A percentile compares a stretch with the other conserved stretches of the same genome.
These are phyloP conservation scores for Stagonosporopsis cucurbitacearum DNA, from an alignment of 2,329 filamentous ascomycete genomes.

Conservation along the genomic window DNA sequence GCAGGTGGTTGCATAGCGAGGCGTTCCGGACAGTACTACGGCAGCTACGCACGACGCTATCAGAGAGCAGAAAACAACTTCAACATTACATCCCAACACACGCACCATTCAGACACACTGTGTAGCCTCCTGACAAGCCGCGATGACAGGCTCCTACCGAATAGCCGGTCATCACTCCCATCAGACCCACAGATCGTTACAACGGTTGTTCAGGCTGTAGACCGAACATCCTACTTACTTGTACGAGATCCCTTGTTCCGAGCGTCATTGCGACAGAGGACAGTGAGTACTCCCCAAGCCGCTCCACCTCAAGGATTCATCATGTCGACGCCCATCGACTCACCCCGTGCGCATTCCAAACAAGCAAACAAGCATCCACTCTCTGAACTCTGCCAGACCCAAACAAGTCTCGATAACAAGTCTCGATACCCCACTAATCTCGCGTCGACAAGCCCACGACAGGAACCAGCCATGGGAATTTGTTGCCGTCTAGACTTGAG, in stretches of 20 bases:
- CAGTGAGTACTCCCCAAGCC: slow-evolving; percentile 11
- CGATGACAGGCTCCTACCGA: neutral
- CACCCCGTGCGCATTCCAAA: too few species aligned
- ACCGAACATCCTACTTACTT: slow-evolving; percentile 7
- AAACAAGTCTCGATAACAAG: too few species aligned
- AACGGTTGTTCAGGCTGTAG: slow-evolving; percentile 9
- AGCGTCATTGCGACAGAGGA: slow-evolving; percentile 15
- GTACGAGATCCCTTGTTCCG: slow-evolving; percentile 5
- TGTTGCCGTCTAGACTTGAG: slow-evolving; percentile 85
- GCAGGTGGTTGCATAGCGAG: slow-evolving; percentile 17
- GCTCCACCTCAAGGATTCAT: slow-evolving; percentile 21
- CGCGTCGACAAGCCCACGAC: slow-evolving; percentile 25
- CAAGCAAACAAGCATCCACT: too few species aligned
- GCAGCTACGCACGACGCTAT: neutral
- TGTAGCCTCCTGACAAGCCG: neutral
- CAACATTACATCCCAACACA: neutral
- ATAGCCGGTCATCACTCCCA: slow-evolving; percentile 6
- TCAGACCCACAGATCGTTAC: slow-evolving; percentile 9
- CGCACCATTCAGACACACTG: neutral
- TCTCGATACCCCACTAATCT: too few species aligned
- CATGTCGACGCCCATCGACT: too few species aligned
- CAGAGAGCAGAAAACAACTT: neutral
- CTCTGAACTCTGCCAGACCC: too few species aligned
- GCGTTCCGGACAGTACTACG: slow-evolving; percentile 4
- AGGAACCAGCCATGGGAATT: slow-evolving; percentile 87